These are phyloP conservation scores for Euclidium syriacum DNA, from an alignment of 345 rosid genomes.

Conservation along the genomic window DNA sequence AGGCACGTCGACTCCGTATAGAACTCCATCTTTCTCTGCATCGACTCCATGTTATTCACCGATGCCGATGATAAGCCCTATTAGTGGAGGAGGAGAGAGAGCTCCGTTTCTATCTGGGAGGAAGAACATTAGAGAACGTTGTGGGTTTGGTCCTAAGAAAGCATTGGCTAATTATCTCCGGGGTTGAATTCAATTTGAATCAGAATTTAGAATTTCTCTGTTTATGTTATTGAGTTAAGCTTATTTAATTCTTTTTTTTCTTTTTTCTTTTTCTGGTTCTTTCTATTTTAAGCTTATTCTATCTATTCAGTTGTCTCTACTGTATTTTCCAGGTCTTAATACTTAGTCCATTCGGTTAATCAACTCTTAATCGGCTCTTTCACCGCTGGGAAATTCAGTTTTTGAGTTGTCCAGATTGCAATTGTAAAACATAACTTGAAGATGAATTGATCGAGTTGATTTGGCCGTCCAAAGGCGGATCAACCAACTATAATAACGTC, in stretches of 20 bases:
- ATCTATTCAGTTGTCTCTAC: too few species aligned
- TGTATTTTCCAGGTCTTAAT: too few species aligned
- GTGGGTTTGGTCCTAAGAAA: slow-evolving; percentile 84
- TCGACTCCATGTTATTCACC: slow-evolving; percentile 70
- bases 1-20: slow-evolving; percentile 49
- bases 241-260: background rate
- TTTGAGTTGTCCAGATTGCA: too few species aligned
- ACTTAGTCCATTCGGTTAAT: too few species aligned
- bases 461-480: too few species aligned
- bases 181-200: slow-evolving; percentile 22
- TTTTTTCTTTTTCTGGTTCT: too few species aligned
- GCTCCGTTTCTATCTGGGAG: slow-evolving; percentile 58
- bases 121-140: slow-evolving; percentile 57
- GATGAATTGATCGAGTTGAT: too few species aligned
- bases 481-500: too few species aligned
- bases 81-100: slow-evolving; percentile 49
- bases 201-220: background rate
- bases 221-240: background rate
- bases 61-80: slow-evolving; percentile 50
- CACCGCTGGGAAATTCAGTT: too few species aligned
- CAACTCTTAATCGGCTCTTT: too few species aligned
- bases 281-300: too few species aligned
- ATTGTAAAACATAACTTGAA: too few species aligned
- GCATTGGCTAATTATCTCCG: slow-evolving; percentile 75
- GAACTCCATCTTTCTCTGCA: slow-evolving; percentile 45